phyloP scores from a whole-genome alignment of 1,284 basidiomycete genomes.

The Entoloma clypeatum region DNA sequence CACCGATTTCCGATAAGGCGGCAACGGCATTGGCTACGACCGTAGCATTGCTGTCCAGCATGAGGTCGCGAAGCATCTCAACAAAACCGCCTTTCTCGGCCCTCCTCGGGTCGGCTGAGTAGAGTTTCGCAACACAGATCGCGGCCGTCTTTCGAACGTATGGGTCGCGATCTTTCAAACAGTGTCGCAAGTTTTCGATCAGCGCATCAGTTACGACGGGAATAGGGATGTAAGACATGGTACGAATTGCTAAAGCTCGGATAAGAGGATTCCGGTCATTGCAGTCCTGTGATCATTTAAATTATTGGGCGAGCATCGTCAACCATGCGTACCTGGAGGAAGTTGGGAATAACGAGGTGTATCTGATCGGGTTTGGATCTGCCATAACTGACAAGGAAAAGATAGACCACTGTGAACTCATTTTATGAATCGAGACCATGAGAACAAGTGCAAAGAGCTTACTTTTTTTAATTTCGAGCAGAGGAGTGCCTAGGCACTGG shows the following conservation, averaged over 20 bases:
- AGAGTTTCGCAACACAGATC: constrained; percentile 90
- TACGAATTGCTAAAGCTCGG: constrained; percentile 88
- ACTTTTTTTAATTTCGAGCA: constrained; percentile 99
- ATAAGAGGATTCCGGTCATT: constrained; percentile 90
- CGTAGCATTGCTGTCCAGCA: constrained; percentile 92
- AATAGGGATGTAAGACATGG: constrained; percentile 94
- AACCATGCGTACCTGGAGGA: constrained; percentile 68
- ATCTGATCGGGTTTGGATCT: constrained; percentile 86
- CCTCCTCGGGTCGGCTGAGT: constrained; percentile 77
- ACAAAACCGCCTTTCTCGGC: constrained; percentile 87
- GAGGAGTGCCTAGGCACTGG: constrained; percentile 81
- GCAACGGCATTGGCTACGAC: constrained; percentile 95
- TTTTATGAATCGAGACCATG: constrained; percentile 2
- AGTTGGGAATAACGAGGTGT: constrained; percentile 83
- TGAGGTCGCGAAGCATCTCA: constrained; percentile 79
- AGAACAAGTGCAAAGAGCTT: constrained; percentile 25
- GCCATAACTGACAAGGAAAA: constrained; percentile 91
- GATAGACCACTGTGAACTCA: constrained; percentile 75
- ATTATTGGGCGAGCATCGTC: constrained; percentile 1
- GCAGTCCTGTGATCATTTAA: constrained; percentile 64
- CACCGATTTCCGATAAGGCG: constrained; percentile 87
- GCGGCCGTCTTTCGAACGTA: constrained; percentile 97
- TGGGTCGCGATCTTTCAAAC: constrained; percentile 85
- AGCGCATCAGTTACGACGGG: constrained; percentile 78
- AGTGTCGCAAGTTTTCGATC: constrained; percentile 82